Evolutionary conservation across 805 yeast genomes (phyloP).

Genomic region (Candida caryicola): DNA sequence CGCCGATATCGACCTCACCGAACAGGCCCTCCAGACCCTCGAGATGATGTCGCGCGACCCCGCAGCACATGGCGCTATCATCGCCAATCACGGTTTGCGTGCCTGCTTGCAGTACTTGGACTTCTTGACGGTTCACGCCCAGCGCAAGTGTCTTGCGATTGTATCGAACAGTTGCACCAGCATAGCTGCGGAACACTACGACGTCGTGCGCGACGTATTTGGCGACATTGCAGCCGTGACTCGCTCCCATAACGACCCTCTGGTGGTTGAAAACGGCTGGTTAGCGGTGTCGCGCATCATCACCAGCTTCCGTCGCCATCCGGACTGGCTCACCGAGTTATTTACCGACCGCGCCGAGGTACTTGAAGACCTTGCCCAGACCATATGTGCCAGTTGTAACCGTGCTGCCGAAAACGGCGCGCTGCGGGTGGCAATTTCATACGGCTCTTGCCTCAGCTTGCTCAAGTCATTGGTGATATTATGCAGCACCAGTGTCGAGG

Average conservation of each 20-base stretch:
- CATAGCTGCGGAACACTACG: slow-evolving; percentile 44
- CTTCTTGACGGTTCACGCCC: slow-evolving; percentile 86
- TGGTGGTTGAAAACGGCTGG: slow-evolving; percentile 64
- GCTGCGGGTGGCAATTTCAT: slow-evolving; percentile 25
- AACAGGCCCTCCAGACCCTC: slow-evolving; percentile 77
- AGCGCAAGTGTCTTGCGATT: slow-evolving; percentile 71
- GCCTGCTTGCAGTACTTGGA: slow-evolving; percentile 75
- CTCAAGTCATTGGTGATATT: slow-evolving; percentile 46
- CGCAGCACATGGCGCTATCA: slow-evolving; percentile 47
- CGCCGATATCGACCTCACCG: slow-evolving; percentile 85
- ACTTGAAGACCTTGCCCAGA: slow-evolving; percentile 21
- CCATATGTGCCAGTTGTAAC: slow-evolving; percentile 26
- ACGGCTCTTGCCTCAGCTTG: slow-evolving; percentile 39
- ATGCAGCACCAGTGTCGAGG: slow-evolving; percentile 41
- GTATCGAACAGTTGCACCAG: slow-evolving; percentile 66
- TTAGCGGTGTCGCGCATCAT: slow-evolving; percentile 58
- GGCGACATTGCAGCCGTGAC: slow-evolving; percentile 58
- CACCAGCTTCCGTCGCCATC: slow-evolving; percentile 44
- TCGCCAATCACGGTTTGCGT: slow-evolving; percentile 58
- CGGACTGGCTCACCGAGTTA: slow-evolving; percentile 45
- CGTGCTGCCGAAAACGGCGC: slow-evolving; percentile 16
- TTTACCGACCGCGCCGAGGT: slow-evolving; percentile 18
- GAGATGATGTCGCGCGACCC: slow-evolving; percentile 61
- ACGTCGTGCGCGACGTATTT: slow-evolving; percentile 53
- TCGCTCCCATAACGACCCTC: slow-evolving; percentile 52